Conservation (phyloP, 768 basidiomycete species). For the Lentinula aciculospora region DNA sequence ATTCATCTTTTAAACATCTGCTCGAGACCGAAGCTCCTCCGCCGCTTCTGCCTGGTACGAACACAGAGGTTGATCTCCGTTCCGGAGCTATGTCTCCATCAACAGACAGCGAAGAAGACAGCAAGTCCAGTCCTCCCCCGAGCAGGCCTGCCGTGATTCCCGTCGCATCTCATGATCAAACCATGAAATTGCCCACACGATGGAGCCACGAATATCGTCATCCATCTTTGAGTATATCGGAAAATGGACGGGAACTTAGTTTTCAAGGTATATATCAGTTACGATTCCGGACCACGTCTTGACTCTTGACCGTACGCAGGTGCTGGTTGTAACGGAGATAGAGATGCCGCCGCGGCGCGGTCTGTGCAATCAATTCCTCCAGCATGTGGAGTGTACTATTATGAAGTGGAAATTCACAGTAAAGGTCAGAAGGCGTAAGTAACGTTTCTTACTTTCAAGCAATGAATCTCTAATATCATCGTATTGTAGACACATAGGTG, state of each 20-base stretch:
- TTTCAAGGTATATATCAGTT: slow-evolving; percentile 47
- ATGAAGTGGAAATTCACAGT: slow-evolving; percentile 80
- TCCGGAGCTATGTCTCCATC: slow-evolving; percentile 31
- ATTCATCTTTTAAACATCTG: slow-evolving; percentile 67
- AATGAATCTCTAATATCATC: slow-evolving; percentile 12
- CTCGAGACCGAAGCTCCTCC: slow-evolving; percentile 48
- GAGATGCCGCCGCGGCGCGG: slow-evolving; percentile 81
- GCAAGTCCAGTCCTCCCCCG: slow-evolving; percentile 40
- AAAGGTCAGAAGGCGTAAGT: slow-evolving; percentile 78
- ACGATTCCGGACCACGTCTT: not conserved
- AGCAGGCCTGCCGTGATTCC: slow-evolving; percentile 20
- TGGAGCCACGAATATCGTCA: slow-evolving; percentile 73
- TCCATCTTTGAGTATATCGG: slow-evolving; percentile 51
- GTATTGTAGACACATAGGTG: slow-evolving; percentile 60
- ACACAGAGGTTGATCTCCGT: slow-evolving; percentile 23
- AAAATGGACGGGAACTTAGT: slow-evolving; percentile 69
- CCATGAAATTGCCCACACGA: slow-evolving; percentile 63
- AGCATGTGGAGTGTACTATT: slow-evolving; percentile 91
- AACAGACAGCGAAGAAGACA: slow-evolving; percentile 67
- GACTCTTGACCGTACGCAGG: slow-evolving; percentile 27
- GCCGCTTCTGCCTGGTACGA: slow-evolving; percentile 26
- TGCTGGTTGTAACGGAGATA: slow-evolving; percentile 53
- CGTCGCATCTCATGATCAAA: slow-evolving; percentile 28
- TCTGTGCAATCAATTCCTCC: slow-evolving; percentile 75
- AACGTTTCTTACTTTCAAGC: slow-evolving; percentile 2